A percentile compares a stretch with the other conserved stretches of the same genome.
phyloP scores from a whole-genome alignment of 2,329 filamentous ascomycete genomes.

The Curvularia spicifera region DNA sequence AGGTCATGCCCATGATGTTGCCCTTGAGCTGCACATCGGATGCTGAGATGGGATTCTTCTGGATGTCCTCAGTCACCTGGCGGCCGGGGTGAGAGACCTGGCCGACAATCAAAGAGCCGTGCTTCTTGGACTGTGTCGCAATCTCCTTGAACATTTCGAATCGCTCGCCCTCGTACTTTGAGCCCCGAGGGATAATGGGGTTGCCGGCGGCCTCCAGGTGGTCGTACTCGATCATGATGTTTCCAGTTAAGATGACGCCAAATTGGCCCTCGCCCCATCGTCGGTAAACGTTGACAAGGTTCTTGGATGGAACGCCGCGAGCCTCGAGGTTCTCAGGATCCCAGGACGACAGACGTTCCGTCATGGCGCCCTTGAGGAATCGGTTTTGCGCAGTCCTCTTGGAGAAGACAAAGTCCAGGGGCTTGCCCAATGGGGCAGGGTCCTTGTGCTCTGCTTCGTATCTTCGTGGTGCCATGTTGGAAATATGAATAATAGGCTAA shows the following conservation, averaged over 20 bases:
- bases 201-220: slow-evolving; percentile 60
- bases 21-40: slow-evolving; percentile 51
- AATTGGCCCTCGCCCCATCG: slow-evolving; percentile 60
- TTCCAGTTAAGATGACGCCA: slow-evolving; percentile 65
- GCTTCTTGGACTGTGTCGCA: slow-evolving; percentile 61
- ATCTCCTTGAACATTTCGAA: slow-evolving; percentile 66
- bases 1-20: slow-evolving; percentile 54
- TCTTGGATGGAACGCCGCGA: slow-evolving; percentile 61
- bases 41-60: slow-evolving; percentile 59
- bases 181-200: slow-evolving; percentile 66
- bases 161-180: slow-evolving; percentile 60
- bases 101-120: slow-evolving; percentile 64
- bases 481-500: not conserved
- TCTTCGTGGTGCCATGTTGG: slow-evolving; percentile 47
- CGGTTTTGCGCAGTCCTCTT: slow-evolving; percentile 66
- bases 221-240: slow-evolving; percentile 70
- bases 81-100: slow-evolving; percentile 70
- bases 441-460: slow-evolving; percentile 52
- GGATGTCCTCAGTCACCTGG: slow-evolving; percentile 56
- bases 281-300: slow-evolving; percentile 61
- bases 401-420: slow-evolving; percentile 56
- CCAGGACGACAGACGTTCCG: slow-evolving; percentile 68
- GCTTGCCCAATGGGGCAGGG: slow-evolving; percentile 50
- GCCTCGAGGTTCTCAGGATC: slow-evolving; percentile 59
- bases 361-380: slow-evolving; percentile 73